Evolutionary conservation across 306 rosid genomes (phyloP).

Genomic region (Casuarina equisetifolia): DNA sequence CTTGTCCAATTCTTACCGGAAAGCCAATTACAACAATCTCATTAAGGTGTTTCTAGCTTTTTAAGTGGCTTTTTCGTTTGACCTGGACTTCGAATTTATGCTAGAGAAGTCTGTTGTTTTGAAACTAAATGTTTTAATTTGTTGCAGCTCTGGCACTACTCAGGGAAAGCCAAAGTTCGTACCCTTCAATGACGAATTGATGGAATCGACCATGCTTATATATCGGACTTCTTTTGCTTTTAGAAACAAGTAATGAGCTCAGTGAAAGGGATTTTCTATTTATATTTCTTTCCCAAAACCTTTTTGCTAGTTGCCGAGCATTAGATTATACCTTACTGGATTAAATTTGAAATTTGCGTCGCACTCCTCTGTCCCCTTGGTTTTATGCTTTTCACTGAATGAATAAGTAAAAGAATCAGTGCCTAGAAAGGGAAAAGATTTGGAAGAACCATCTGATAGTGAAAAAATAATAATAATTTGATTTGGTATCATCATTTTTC

Average conservation of each 20-base stretch:
- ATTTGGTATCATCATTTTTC: conserved; percentile 3
- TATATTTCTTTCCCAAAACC: not conserved
- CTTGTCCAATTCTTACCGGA: conserved; percentile 71
- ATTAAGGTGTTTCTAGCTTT: conserved; percentile 46
- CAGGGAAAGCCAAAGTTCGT: conserved; percentile 78
- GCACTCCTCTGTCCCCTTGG: not conserved
- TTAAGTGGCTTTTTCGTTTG: not conserved
- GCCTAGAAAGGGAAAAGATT: not conserved
- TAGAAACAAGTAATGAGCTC: conserved; percentile 63
- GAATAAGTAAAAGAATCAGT: not conserved
- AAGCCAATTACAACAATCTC: conserved; percentile 80
- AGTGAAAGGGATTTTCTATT: not conserved
- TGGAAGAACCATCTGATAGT: not conserved
- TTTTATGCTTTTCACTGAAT: not conserved
- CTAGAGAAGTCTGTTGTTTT: conserved; percentile 19
- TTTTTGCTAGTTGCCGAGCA: not conserved
- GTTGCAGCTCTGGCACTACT: conserved; percentile 92
- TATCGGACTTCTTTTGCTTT: conserved; percentile 79
- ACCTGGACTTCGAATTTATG: conserved; percentile 6
- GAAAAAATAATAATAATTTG: not conserved
- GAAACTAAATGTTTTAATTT: not conserved
- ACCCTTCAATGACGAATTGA: conserved; percentile 87
- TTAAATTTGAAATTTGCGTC: conserved; percentile 1
- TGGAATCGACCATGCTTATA: conserved; percentile 74
- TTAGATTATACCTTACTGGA: not conserved